Evolutionary conservation across 1,284 basidiomycete species (phyloP).

Genomic region (Neonothopanus nambi): DNA sequence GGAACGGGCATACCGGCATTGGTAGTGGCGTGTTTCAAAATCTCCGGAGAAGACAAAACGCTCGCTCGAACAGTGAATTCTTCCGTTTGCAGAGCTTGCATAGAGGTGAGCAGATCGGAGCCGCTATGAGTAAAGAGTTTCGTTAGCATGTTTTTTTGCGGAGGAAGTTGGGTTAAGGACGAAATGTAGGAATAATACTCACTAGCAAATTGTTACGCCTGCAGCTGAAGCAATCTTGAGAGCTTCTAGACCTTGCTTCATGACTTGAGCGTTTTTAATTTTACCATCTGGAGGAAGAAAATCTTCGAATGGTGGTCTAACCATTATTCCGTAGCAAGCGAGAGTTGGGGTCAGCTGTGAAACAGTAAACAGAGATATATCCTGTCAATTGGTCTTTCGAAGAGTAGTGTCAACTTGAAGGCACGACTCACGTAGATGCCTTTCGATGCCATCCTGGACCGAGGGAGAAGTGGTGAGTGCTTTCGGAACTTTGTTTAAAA

Average conservation of each 20-base stretch:
- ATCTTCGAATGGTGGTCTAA: slow-evolving; percentile 42
- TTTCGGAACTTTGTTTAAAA: not conserved
- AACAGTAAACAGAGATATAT: not conserved
- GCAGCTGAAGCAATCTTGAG: slow-evolving; percentile 37
- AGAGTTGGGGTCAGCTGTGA: slow-evolving; percentile 43
- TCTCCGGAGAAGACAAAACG: slow-evolving; percentile 34
- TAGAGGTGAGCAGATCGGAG: slow-evolving; percentile 39
- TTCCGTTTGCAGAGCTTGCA: slow-evolving; percentile 43
- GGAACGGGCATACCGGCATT: slow-evolving; percentile 35
- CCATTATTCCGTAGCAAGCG: slow-evolving; percentile 45
- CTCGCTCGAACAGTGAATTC: slow-evolving; percentile 43
- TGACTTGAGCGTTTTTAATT: slow-evolving; percentile 44
- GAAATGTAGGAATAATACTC: slow-evolving; percentile 8
- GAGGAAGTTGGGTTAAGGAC: not conserved
- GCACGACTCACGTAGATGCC: slow-evolving; percentile 22
- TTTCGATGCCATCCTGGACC: slow-evolving; percentile 24
- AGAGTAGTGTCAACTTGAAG: not conserved
- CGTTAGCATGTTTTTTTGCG: not conserved
- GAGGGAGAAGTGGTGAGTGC: not conserved
- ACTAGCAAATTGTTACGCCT: slow-evolving; percentile 39
- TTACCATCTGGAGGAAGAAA: slow-evolving; percentile 40
- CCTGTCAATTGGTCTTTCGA: no score
- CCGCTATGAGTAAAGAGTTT: slow-evolving; percentile 26
- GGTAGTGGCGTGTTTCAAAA: slow-evolving; percentile 45
- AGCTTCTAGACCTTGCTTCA: slow-evolving; percentile 38